A percentile compares a stretch with the other conserved stretches of the same genome.
phyloP scores from a whole-genome alignment of 2,329 filamentous ascomycete species.

The Fonsecaea nubica region DNA sequence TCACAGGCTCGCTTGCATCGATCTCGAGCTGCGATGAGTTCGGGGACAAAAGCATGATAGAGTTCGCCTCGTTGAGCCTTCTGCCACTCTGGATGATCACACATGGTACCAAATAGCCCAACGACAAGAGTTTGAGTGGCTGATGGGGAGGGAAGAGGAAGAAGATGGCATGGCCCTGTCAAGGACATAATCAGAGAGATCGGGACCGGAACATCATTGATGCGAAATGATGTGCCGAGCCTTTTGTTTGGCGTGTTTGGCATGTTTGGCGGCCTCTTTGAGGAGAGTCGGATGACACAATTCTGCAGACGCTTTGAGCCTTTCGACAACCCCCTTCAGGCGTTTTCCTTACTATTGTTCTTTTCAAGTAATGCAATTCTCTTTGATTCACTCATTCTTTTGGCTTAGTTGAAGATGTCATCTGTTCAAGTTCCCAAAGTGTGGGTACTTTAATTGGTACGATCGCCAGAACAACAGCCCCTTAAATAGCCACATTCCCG shows the following conservation, averaged over 20 bases:
- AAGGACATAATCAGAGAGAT: neutral
- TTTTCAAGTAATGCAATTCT: slow-evolving; percentile 10
- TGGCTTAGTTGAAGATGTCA: neutral
- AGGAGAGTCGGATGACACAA: slow-evolving; percentile 6
- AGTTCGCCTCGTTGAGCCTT: slow-evolving; percentile 72
- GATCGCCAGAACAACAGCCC: neutral
- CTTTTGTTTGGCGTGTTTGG: too few relatives aligned
- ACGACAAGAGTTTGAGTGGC: neutral
- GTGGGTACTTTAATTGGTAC: neutral
- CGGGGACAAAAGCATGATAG: slow-evolving; percentile 75
- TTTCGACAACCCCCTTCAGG: neutral
- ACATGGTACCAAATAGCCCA: neutral
- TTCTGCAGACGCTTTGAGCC: slow-evolving; percentile 4
- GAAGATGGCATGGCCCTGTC: neutral
- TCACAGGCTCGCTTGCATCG: slow-evolving; percentile 67
- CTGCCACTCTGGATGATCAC: slow-evolving; percentile 40
- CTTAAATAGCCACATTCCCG: neutral
- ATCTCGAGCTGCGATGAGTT: slow-evolving; percentile 67
- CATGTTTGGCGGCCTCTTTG: neutral
- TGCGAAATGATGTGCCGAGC: neutral
- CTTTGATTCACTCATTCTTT: slow-evolving; percentile 12
- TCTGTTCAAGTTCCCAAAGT: neutral
- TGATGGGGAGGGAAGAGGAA: neutral
- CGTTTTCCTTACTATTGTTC: slow-evolving; percentile 15
- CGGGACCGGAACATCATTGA: slow-evolving; percentile 6